Evolutionary conservation across 139 green algal species (phyloP).

Genomic region (Ettlia oleoabundans): DNA sequence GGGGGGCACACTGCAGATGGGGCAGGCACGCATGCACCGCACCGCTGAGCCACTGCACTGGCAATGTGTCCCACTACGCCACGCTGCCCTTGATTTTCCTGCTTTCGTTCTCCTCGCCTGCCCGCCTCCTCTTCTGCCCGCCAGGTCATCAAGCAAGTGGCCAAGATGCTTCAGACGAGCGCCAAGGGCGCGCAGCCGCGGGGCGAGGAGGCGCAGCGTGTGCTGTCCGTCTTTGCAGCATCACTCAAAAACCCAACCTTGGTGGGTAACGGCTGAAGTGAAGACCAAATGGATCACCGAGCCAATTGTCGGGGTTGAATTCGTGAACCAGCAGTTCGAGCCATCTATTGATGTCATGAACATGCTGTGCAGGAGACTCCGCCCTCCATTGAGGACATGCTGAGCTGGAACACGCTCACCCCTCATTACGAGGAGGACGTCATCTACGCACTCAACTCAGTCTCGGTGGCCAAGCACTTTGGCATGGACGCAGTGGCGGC

Average conservation of each 20-base stretch:
- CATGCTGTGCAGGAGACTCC: slow-evolving; percentile 40
- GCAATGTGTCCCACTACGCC: no score
- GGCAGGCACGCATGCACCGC: no score
- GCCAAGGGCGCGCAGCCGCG: slow-evolving; percentile 62
- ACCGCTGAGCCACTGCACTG: no score
- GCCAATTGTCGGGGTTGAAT: no score
- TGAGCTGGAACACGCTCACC: slow-evolving; percentile 72
- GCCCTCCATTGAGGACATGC: slow-evolving; percentile 68
- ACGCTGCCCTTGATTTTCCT: no score
- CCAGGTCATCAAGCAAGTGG: slow-evolving; percentile 51
- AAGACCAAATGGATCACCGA: no score
- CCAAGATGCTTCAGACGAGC: slow-evolving; percentile 60
- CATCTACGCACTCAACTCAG: slow-evolving; percentile 63
- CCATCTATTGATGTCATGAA: background rate
- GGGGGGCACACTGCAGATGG: background rate
- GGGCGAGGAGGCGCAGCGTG: slow-evolving; percentile 72
- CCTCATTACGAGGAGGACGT: slow-evolving; percentile 82
- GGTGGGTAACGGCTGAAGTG: no score
- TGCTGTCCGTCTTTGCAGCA: slow-evolving; percentile 81
- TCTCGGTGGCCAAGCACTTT: slow-evolving; percentile 41
- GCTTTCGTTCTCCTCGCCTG: background rate
- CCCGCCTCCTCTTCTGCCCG: background rate
- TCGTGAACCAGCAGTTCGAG: no score
- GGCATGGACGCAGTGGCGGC: slow-evolving; percentile 18
- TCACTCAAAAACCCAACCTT: slow-evolving; percentile 67